phyloP scores from a whole-genome alignment of 176 grass and related monocot species.

The Oryza nivara region DNA sequence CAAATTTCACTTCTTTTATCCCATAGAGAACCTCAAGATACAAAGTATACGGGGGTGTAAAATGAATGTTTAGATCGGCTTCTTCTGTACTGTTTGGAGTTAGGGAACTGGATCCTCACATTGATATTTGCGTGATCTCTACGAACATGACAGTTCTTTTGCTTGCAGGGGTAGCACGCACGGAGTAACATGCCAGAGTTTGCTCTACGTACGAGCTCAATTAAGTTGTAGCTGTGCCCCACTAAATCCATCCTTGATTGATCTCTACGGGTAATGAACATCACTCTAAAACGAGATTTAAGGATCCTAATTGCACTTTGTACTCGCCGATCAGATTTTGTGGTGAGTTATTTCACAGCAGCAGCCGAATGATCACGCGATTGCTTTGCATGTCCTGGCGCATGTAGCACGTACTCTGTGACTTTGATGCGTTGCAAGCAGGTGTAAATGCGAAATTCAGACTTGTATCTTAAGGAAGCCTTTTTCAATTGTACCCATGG shows the following conservation, averaged over 20 bases:
- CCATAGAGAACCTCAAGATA: too few species aligned
- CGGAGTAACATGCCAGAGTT: not conserved
- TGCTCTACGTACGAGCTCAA: not conserved
- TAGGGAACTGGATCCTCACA: not conserved
- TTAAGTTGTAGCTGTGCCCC: not conserved
- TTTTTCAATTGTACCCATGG: not conserved
- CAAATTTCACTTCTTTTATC: too few species aligned
- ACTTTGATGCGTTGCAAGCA: not conserved
- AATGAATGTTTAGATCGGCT: not conserved
- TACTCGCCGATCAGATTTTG: not conserved
- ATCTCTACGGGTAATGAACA: not conserved
- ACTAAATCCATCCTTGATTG: not conserved
- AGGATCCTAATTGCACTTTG: slow-evolving; percentile 16
- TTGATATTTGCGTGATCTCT: not conserved
- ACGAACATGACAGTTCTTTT: not conserved
- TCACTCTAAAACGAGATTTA: not conserved
- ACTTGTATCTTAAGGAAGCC: slow-evolving; percentile 35
- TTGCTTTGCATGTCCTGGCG: slow-evolving; percentile 21
- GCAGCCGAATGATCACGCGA: not conserved
- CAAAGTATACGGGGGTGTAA: too few species aligned
- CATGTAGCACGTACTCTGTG: not conserved
- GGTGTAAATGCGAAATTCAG: slow-evolving; percentile 1
- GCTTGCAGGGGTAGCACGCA: slow-evolving; percentile 3
- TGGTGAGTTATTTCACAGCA: not conserved
- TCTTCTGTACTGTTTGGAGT: not conserved